Evolutionary conservation across 371 early-diverging fungal species (phyloP), one percentile per base, ranked within the genome.

Genomic region (Rhizopus microsporus): DNA sequence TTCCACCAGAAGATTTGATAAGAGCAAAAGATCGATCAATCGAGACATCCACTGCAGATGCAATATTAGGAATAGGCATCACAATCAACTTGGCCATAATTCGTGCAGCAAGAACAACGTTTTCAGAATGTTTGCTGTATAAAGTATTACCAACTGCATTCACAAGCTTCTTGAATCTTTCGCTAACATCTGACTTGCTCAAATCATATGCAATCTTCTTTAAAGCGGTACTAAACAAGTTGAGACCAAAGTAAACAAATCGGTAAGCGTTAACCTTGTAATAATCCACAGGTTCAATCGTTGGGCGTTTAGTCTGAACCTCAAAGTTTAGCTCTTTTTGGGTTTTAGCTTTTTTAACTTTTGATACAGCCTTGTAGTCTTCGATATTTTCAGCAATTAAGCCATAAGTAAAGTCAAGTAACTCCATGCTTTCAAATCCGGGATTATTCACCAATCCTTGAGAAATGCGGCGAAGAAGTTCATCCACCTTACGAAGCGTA

Each of bases 161-260:
- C 4, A 97, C 88, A 43, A 97, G 83, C 5, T 91, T 88, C 63
- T 91, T 87, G 42, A 97, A 62, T 68, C 93, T 78, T 0, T 74
- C 65, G 34, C 86, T 47, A 44, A 90, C 83, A 31, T 82, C 83
- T 0, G 69, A 49, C 5, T 79, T 68, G 6, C 68, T 69, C 4
- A 78, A 63, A 60, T 86, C 79, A 54, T 93, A 83, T 59, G 84
- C 82, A 60, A 85, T 85, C 54, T 86, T 83, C 54, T 81, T 83
- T 44, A 94, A 65, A 1, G 87, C 83, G 1, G 88, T 76, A 12
- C 88, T 75, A 54, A 91, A 73, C 15, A 96, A 73, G 29, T 83
- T 78, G 13, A 97, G 70, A 4, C 98, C 98, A 83, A 98, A 96
- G 56, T 90, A 89, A 43, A 95, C 91, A 71, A 98, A 95, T 10